Conservation (phyloP, 202 grass and related monocot species). For the Schoenoplectus triqueter region DNA sequence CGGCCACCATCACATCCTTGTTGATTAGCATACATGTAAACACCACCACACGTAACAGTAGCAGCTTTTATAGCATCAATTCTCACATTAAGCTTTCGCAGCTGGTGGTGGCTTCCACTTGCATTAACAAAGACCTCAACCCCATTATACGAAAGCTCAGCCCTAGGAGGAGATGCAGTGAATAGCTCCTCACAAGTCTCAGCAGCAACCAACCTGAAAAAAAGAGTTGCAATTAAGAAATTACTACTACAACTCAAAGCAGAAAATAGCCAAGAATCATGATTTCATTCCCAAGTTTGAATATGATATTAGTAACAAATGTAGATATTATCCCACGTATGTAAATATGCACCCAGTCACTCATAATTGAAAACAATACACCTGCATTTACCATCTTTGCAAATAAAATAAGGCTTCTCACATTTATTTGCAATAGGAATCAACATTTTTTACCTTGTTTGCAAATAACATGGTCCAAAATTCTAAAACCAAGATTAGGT, state of each 20-base stretch:
- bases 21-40: constrained; percentile 95
- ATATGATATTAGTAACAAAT: constrained; percentile 1
- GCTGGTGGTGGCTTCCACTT: constrained; percentile 95
- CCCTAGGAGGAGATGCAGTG: constrained; percentile 76
- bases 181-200: constrained; percentile 99
- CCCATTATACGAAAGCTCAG: constrained; percentile 80
- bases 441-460: not conserved
- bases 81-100: constrained; percentile 96
- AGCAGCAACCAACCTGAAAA: constrained; percentile 73
- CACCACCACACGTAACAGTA: constrained; percentile 81
- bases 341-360: not conserved
- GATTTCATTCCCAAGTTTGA: not conserved
- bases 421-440: not conserved
- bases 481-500: not conserved
- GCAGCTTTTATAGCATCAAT: constrained; percentile 93
- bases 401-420: constrained; percentile 10
- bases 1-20: constrained; percentile 93
- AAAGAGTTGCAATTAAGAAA: constrained; percentile 7
- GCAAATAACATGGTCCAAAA: not conserved
- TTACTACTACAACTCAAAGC: constrained; percentile 26
- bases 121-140: constrained; percentile 96
- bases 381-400: not conserved
- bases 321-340: not conserved
- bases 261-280: not conserved
- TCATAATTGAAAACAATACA: not conserved